Evolutionary conservation across 306 rosid species (phyloP), one percentile per base, ranked within the genome.

Genomic region (Castanospermum australe): DNA sequence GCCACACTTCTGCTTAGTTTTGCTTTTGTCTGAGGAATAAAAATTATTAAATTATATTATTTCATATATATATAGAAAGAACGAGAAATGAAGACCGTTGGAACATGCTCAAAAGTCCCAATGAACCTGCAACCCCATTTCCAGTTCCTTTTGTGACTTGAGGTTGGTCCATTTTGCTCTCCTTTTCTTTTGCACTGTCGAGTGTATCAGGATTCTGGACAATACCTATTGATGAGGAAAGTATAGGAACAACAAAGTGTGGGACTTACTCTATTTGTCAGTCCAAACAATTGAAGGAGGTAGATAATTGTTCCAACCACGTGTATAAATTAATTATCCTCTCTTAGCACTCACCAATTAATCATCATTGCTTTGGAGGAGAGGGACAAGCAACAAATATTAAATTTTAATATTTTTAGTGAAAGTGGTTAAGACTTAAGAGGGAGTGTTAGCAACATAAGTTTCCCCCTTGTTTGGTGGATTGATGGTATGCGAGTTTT

Each of bases 121-220:
- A 79, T 60, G 86, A 76, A 61, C 13, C 73, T 76, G 85, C 22
- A 83, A 81, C 55, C 81, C 82, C 74, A 72, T 78, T 57, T 82
- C 71, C 75, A 68, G 80, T 67, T 77, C 76, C 85, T 73, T 83
- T 77, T 69, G 75, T 64, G 81, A 80, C 73, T 71, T 51, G 69
- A 82, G 75, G 81, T 85, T 71, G 85, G 84, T 83, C 81, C 87
- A 75, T 83, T 81, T 85, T 57, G 21, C 67, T 60, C 67, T 60
- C 75, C 77, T 78, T 90, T 88, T 48, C 87, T 87, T 89, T 91
- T 74, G 57, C 92, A 80, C 89, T 84, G 90, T 85, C 79, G 77
- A 79, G 77, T 63, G 59, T 52, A 66, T 87, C 84, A 81, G 89
- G 84, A 73, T 61, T 87, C 84, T 79, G 89, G 84, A 73, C 67